Evolutionary conservation across 1,139 yeast genomes (phyloP), one percentile per base, ranked within the genome.

Genomic region (Protomyces macrosporus): DNA sequence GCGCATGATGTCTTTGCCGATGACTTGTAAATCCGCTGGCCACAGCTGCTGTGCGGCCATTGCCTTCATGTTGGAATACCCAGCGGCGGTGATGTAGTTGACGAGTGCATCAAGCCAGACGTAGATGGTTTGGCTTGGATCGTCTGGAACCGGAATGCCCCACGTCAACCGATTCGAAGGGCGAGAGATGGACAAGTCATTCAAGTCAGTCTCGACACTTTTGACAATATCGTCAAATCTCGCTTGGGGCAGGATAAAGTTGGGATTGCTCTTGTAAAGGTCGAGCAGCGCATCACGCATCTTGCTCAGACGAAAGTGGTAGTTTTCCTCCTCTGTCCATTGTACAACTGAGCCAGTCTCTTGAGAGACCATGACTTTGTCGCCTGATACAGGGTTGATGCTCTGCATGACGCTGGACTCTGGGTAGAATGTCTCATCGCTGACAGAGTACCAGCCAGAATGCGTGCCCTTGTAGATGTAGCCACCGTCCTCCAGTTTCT

Each of bases 81-180:
- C 90, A 3, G 86, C 79, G 0, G 90, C 83, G 0, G 97, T 88
- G 7, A 90, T 66, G 72, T 93, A 93, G 72, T 90, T 93, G 56
- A 88, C 80, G 63, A 93, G 79, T 0, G 99, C 99, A 75, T 93
- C 99, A 67, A 93, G 87, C 99, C 99, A 93, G 7, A 93, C 99
- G 71, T 93, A 93, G 66, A 93, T 86, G 62, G 82, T 86, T 71
- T 93, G 98, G 0, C 84, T 70, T 0, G 81, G 77, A 70, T 93
- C 98, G 42, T 79, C 78, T 0, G 98, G 98, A 0, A 93, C 98
- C 1, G 83, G 83, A 36, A 93, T 87, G 0, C 97, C 97, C 99
- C 99, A 93, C 39, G 80, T 76, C 57, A 91, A 79, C 64, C 98
- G 78, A 12, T 84, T 76, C 0, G 85, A 73, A 0, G 98, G 98